Base-by-base conservation (phyloP, 352 stramenopile genomes). In the Aphanomyces astaci region DNA sequence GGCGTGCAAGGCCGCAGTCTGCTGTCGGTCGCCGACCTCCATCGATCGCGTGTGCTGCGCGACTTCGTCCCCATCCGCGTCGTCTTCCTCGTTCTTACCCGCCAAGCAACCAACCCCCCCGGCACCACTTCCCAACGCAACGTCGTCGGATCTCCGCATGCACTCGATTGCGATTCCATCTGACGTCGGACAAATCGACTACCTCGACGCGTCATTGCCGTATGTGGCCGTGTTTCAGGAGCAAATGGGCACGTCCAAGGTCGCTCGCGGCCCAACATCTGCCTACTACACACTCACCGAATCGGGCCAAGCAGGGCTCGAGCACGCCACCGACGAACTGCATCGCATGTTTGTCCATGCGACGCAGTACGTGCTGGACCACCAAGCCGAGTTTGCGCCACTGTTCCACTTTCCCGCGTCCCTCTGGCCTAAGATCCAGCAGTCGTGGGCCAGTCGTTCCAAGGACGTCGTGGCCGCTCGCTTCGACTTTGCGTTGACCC, bases 221-320 rank as follows among this genome's bases (percentile, higher is more conserved):
- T 67, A 67, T 22, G 60, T 67, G 17, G 30, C 39, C 9, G 60
- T 67, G 39, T 67, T 67, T 30, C 60, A 67, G 48, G 60, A 67
- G 31, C 60, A 67, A 22, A 54, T 54, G 24, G 60, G 60, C 39
- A 67, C 60, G 15, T 19, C 46, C 10, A 31, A 54, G 28, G 28
- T 45, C 3, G 45, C 60, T 2, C 45, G 30, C 15, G n/a, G 24
- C 60, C 28, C 46, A 28, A 67, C 27, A 2, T 59, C 39, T 9
- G 31, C 22, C 28, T 67, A 67, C 28, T 67, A 67, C 48, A 67
- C 60, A 28, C 39, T 67, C 13, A 57, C 33, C n/a, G 60, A 54
- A 7, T 67, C 60, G 15, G 60, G 60, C 45, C 60, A 67, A 67
- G 60, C 33, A 13, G 60, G 60, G 22, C 15, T 67, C 9, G 60